Conservation (phyloP, 495 filamentous ascomycete species). For the Penicillium cataractarum region DNA sequence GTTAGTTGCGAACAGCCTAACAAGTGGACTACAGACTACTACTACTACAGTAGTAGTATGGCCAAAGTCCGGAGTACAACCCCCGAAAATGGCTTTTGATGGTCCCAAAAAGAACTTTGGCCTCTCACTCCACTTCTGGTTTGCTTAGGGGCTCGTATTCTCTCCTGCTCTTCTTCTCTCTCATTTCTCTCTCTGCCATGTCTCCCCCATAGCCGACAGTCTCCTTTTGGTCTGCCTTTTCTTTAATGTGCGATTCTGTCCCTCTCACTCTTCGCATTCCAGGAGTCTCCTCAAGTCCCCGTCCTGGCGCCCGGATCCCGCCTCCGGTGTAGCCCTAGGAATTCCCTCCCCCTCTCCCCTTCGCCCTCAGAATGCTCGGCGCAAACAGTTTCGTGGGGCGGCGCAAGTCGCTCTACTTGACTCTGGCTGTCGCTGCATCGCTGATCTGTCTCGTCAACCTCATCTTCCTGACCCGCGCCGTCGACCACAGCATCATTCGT, state of each 20-base stretch:
- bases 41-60: neutral
- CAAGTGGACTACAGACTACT: no score
- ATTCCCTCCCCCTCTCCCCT: neutral
- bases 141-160: neutral
- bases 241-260: neutral
- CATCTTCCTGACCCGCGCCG: constrained; percentile 14
- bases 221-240: neutral
- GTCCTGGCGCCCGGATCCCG: constrained; percentile 5
- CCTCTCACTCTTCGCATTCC: constrained; percentile 1
- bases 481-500: constrained; percentile 15
- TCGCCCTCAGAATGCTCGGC: constrained; percentile 22
- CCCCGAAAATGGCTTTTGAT: neutral
- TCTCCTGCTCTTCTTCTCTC: neutral
- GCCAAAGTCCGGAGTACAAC: neutral
- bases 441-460: constrained; percentile 22
- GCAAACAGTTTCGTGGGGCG: constrained; percentile 14
- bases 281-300: constrained; percentile 2
- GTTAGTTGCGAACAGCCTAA: no score
- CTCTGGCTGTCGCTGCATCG: constrained; percentile 15
- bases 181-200: neutral
- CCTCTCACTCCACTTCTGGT: neutral
- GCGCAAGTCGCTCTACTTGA: constrained; percentile 22
- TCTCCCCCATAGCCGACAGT: constrained; percentile 8
- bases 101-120: neutral
- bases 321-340: constrained; percentile 8